Evolutionary conservation across 2,329 filamentous ascomycete genomes (phyloP).

Genomic region (Claviceps lovelessii): DNA sequence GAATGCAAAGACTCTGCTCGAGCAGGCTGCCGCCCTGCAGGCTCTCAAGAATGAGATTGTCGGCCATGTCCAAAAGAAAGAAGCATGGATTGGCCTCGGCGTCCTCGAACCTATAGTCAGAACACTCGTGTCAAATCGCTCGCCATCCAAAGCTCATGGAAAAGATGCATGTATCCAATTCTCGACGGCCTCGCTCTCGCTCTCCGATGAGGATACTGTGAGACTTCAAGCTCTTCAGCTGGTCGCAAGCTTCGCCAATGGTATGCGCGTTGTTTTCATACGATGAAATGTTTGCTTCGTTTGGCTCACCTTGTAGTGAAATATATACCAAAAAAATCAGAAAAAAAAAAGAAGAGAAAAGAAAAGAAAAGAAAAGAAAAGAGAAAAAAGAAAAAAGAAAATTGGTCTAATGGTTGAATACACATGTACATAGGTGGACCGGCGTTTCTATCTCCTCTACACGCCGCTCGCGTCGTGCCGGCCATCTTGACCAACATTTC

Average conservation of each 20-base stretch:
- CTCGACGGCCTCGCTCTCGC: constrained; percentile 16
- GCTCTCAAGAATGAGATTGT: constrained; percentile 78
- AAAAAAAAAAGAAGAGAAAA: too few relatives aligned
- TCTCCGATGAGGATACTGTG: constrained; percentile 51
- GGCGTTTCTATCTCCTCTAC: constrained; percentile 60
- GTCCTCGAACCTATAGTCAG: constrained; percentile 44
- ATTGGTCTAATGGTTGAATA: constrained; percentile 23
- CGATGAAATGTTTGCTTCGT: too few relatives aligned
- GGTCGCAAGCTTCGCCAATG: constrained; percentile 72
- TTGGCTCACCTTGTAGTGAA: too few relatives aligned
- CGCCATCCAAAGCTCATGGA: constrained; percentile 21
- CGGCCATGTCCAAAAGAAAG: constrained; percentile 77
- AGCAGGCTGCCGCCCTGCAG: constrained; percentile 49
- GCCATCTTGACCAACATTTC: constrained; percentile 59
- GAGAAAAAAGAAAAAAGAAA: too few relatives aligned
- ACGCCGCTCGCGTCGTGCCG: constrained; percentile 52
- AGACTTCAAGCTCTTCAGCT: constrained; percentile 70
- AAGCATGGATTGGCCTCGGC: constrained; percentile 58
- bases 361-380: too few relatives aligned
- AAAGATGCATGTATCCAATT: constrained; percentile 23
- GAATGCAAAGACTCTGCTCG: constrained; percentile 34
- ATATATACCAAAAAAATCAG: too few relatives aligned
- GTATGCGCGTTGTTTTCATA: constrained; percentile 29
- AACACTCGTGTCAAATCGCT: constrained; percentile 25
- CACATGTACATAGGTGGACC: constrained; percentile 48